A percentile compares a stretch with the other conserved stretches of the same genome.
These are phyloP conservation scores for Lycium barbarum DNA, from an alignment of 257 asterid species.

Conservation along the genomic window DNA sequence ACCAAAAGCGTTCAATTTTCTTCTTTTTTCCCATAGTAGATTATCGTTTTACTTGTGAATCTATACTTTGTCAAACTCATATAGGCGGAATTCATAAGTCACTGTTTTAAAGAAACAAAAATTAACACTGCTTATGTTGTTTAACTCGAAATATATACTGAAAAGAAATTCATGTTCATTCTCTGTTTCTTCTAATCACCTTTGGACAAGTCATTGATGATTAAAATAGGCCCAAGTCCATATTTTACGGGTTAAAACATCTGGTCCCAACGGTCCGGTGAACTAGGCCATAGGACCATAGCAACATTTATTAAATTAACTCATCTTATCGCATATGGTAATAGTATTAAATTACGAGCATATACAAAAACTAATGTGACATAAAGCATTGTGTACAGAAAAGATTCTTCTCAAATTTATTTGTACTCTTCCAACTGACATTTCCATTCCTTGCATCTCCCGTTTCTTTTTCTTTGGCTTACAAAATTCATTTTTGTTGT, in stretches of 20 bases:
- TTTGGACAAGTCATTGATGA: not conserved
- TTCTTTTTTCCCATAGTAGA: too few species aligned
- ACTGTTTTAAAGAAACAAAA: not conserved
- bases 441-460: not conserved
- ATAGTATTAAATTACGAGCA: not conserved
- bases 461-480: not conserved
- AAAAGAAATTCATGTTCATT: not conserved
- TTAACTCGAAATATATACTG: not conserved
- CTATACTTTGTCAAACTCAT: too few species aligned
- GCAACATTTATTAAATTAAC: not conserved
- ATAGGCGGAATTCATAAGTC: too few species aligned
- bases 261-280: not conserved
- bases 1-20: not conserved
- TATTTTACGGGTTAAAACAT: not conserved
- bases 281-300: not conserved
- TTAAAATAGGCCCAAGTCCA: not conserved
- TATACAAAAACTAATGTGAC: not conserved
- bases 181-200: not conserved
- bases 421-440: slow-evolving; percentile 8
- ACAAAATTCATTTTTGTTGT: slow-evolving; percentile 24
- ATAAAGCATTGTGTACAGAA: slow-evolving; percentile 26
- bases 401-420: slow-evolving; percentile 22
- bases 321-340: not conserved
- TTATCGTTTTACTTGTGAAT: too few species aligned
- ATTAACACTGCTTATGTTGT: not conserved